Evolutionary conservation across 305 asterid species (phyloP), one percentile per base, ranked within the genome.

Genomic region (Fraxinus velutina): DNA sequence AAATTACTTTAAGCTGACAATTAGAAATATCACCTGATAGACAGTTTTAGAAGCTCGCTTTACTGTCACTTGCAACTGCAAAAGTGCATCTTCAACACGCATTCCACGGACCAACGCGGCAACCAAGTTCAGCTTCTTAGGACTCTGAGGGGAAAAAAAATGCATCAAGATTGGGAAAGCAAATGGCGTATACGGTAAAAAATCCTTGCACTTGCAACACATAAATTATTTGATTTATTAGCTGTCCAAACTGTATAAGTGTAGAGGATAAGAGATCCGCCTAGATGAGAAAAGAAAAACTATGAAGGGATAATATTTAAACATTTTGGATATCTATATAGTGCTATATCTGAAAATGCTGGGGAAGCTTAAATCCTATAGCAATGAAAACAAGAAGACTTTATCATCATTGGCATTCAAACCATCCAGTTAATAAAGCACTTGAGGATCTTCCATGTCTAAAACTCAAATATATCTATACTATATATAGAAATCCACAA

Each of bases 41-140:
- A 94, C 97, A 50, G 98, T 91, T 89, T 93, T 95, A 82, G 94
- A 90, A 88, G 99, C 98, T 85, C 99, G 89, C 80, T 95, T 95
- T 76, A 93, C 91, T 0, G 90, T 92, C 80, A 95, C 94, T 91
- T 95, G 99, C 89, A 95, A 86, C 91, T 95, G 99, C 90, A 95
- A 83, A 86, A 93, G 84, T 19, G 99, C 98, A 88, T 95, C 99
- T 87, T 95, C 97, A 79, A 93, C 99, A 62, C 92, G 97, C 99
- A 95, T 93, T 75, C 99, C 99, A 55, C 97, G 98, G 75, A 95
- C 97, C 76, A 95, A 86, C 55, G 92, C 96, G 79, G 99, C 98
- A 73, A 93, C 98, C 91, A 95, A 88, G 85, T 95, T 93, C 75
- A 93, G 87, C 91, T 93, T 95, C 89, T 95, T 95, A 68, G 98